Evolutionary conservation across 768 basidiomycete genomes (phyloP), one percentile per base, ranked within the genome.

Genomic region (Boletus edulis): DNA sequence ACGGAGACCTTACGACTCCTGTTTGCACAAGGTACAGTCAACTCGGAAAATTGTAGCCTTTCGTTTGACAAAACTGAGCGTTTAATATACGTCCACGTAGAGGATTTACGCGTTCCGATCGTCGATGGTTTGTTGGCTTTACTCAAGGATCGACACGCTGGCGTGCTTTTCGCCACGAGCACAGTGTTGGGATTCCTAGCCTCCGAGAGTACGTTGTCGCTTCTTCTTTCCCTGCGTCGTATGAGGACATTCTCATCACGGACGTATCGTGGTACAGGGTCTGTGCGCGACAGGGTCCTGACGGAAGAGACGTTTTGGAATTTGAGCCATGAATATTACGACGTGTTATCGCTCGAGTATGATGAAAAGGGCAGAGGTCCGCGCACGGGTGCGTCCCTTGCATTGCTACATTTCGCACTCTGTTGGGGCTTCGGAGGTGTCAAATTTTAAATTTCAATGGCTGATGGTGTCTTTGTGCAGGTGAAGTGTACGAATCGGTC

Each of bases 401-500:
- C 13, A 3, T 12, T 11, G 29, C 37, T 20, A 34, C 32, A 2
- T 40, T 18, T 44, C 34, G 41, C 8, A 20, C 15, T 5, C n/a
- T 37, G 4, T 17, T n/a, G 35, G 11, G 22, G 22, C 4, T 12
- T 20, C 17, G 27, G n/a, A 4, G n/a, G 10, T 22, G 18, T 17
- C 17, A n/a, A 0, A 0, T 12, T 35, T 14, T 15, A 4, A 44
- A n/a, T n/a, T n/a, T n/a, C 9, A n/a, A n/a, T n/a, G 12, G 5
- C 38, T 51, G 42, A 59, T 24, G 20, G 4, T 14, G 4, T 32
- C 10, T 7, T 54, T 22, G 17, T 18, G n/a, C 52, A 67, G 66
- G 44, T 1, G 67, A 67, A 46, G 67, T 68, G 13, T 66, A 62
- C 38, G 52, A 59, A 24, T 56, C 60, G 1, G 56, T 68, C 15